A percentile compares a stretch with the other conserved stretches of the same genome.
phyloP scores from a whole-genome alignment of 352 stramenopile genomes.

The Globisporangium yorkense region DNA sequence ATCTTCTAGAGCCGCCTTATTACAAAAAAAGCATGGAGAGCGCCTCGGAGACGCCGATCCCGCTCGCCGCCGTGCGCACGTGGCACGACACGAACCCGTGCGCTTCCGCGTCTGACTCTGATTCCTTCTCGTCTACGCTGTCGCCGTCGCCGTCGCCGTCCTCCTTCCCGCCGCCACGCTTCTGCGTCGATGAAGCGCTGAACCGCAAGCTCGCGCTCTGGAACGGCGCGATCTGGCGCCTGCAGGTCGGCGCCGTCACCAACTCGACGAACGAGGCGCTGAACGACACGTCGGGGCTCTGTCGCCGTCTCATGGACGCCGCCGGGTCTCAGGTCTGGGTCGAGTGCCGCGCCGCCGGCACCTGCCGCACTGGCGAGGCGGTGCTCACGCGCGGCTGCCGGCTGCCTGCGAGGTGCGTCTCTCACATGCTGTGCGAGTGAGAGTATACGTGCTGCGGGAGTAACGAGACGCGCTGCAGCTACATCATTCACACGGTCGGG shows the following conservation, averaged over 20 bases:
- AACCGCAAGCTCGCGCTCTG: constrained; percentile 57
- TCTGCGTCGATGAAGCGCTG: constrained; percentile 20
- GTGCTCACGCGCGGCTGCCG: constrained; percentile 76
- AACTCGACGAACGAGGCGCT: constrained; percentile 79
- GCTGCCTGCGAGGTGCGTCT: constrained; percentile 51
- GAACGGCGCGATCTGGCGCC: constrained; percentile 41
- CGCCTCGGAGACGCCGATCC: not conserved
- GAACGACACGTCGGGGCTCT: constrained; percentile 52
- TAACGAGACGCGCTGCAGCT: constrained; percentile 4
- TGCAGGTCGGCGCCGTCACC: constrained; percentile 67
- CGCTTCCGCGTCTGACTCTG: not conserved
- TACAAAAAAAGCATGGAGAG: not conserved
- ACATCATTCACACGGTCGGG: constrained; percentile 81
- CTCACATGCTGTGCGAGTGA: not conserved
- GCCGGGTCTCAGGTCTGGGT: constrained; percentile 69
- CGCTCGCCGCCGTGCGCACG: constrained; percentile 2
- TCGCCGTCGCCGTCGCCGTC: constrained; percentile 12
- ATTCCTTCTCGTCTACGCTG: not conserved
- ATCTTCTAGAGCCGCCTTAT: too few relatives aligned
- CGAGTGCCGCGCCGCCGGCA: constrained; percentile 51
- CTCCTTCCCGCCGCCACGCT: constrained; percentile 13
- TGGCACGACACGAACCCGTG: constrained; percentile 10
- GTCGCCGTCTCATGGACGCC: constrained; percentile 54
- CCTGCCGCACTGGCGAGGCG: constrained; percentile 77
- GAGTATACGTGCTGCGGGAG: not conserved